Evolutionary conservation across 495 filamentous ascomycete genomes (phyloP).

Genomic region (Aspergillus nidulans): DNA sequence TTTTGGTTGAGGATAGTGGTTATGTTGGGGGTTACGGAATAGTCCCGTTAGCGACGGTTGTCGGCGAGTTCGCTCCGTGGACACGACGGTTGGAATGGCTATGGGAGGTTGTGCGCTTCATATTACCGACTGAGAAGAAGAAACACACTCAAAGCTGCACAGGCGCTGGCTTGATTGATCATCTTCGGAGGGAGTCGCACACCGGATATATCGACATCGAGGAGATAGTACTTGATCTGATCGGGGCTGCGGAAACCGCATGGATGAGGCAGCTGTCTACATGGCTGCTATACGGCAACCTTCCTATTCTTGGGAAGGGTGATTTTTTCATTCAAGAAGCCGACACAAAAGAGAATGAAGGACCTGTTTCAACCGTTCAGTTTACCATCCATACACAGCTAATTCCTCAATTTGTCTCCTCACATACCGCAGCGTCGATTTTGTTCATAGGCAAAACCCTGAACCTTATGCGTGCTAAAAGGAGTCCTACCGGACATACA

Average conservation of each 20-base stretch:
- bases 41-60: slow-evolving; percentile 80
- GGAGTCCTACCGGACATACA: slow-evolving; percentile 27
- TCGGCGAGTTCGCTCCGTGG: slow-evolving; percentile 82
- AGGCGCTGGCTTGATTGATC: slow-evolving; percentile 71
- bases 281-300: slow-evolving; percentile 83
- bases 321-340: slow-evolving; percentile 78
- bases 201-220: slow-evolving; percentile 90
- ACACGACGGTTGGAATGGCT: slow-evolving; percentile 79
- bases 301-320: slow-evolving; percentile 63
- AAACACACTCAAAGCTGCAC: slow-evolving; percentile 35
- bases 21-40: slow-evolving; percentile 88
- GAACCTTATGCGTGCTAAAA: slow-evolving; percentile 65
- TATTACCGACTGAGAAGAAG: slow-evolving; percentile 41
- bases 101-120: slow-evolving; percentile 63
- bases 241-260: slow-evolving; percentile 74
- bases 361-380: slow-evolving; percentile 26
- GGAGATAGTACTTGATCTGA: slow-evolving; percentile 62
- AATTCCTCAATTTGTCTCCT: slow-evolving; percentile 73
- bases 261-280: slow-evolving; percentile 88
- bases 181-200: slow-evolving; percentile 64
- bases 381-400: slow-evolving; percentile 54
- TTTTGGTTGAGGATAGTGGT: slow-evolving; percentile 64
- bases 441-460: slow-evolving; percentile 87
- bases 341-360: slow-evolving; percentile 29
- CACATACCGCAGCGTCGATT: slow-evolving; percentile 72